phyloP scores from a whole-genome alignment of 1,139 yeast genomes.

The Taphrina pruni region DNA sequence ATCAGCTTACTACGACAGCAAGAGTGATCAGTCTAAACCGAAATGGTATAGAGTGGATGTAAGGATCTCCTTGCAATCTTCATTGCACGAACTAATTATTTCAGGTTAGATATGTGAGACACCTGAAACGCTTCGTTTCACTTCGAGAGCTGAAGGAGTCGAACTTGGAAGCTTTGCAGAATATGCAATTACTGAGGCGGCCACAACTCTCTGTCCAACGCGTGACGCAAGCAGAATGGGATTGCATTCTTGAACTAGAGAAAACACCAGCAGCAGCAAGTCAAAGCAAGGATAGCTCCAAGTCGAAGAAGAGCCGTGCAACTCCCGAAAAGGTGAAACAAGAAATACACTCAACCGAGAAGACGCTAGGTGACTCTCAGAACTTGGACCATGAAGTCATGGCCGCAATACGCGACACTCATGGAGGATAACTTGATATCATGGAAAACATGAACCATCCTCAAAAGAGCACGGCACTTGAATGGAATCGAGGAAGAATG shows the following conservation, averaged over 20 bases:
- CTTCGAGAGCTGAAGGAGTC: constrained; percentile 53
- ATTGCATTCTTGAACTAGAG: constrained; percentile 52
- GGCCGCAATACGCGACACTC: constrained; percentile 25
- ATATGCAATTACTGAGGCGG: constrained; percentile 57
- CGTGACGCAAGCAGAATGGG: constrained; percentile 56
- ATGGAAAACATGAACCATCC: too few relatives aligned
- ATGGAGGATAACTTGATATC: constrained; percentile 13
- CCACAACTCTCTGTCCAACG: constrained; percentile 60
- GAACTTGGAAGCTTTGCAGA: constrained; percentile 49
- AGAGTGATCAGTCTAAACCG: constrained; percentile 55
- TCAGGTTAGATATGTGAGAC: constrained; percentile 51
- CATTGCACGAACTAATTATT: not conserved
- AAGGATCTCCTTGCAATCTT: not conserved
- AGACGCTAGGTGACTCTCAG: not conserved
- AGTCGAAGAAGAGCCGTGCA: not conserved
- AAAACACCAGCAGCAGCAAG: constrained; percentile 16
- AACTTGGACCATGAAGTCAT: constrained; percentile 13
- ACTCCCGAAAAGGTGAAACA: not conserved
- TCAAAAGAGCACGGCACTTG: too few relatives aligned
- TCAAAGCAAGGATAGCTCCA: not conserved
- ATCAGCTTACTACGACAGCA: constrained; percentile 57
- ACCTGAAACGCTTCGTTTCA: constrained; percentile 55
- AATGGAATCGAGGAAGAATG: too few relatives aligned
- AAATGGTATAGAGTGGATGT: constrained; percentile 65
- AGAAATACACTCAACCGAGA: not conserved